These are phyloP conservation scores for Kingdonia uniflora DNA, from an alignment of 164 flowering plant species.

Conservation along the genomic window DNA sequence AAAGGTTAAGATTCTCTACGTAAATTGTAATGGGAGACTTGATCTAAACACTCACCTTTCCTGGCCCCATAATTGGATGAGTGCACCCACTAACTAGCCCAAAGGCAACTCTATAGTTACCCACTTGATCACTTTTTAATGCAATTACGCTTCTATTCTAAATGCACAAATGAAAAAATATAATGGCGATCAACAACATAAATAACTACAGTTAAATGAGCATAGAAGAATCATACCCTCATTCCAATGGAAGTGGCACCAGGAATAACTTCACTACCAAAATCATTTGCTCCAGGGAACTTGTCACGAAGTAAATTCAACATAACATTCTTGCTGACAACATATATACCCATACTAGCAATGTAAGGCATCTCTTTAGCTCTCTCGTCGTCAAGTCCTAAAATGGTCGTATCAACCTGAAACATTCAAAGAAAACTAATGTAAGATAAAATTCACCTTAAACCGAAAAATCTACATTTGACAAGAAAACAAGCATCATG, in stretches of 20 bases:
- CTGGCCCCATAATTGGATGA: too few relatives aligned
- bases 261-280: slow-evolving; percentile 98
- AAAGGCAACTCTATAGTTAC: too few relatives aligned
- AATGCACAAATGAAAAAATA: background rate
- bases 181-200: too few relatives aligned
- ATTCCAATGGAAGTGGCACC: slow-evolving; percentile 84
- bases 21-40: too few relatives aligned
- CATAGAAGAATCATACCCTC: slow-evolving; percentile 41
- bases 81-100: too few relatives aligned
- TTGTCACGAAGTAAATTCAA: slow-evolving; percentile 57
- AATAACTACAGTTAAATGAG: background rate
- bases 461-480: background rate
- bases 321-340: slow-evolving; percentile 92
- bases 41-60: too few relatives aligned
- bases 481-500: background rate
- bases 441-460: background rate
- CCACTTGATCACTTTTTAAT: too few relatives aligned
- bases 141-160: too few relatives aligned
- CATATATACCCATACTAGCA: slow-evolving; percentile 99
- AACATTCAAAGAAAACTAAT: background rate
- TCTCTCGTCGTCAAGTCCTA: slow-evolving; percentile 85
- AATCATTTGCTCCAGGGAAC: slow-evolving; percentile 95
- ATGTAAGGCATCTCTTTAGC: slow-evolving; percentile 93
- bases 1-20: too few relatives aligned
- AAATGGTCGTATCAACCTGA: slow-evolving; percentile 73